A percentile compares a stretch with the other conserved stretches of the same genome.
Evolutionary conservation across 371 early-diverging fungal genomes (phyloP).

Genomic region (Batrachochytrium dendrobatidis): DNA sequence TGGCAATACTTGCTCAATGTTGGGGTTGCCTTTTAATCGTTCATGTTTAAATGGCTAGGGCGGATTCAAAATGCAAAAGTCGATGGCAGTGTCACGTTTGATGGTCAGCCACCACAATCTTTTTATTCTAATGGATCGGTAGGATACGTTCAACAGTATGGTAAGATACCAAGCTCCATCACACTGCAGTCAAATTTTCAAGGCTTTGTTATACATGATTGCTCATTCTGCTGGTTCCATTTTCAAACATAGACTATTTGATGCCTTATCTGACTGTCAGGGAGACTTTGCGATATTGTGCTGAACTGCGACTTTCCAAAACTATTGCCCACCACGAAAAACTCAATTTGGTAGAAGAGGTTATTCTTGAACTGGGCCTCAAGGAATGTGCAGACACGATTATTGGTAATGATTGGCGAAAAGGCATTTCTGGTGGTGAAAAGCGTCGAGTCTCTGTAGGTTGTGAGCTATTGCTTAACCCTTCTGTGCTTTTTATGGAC

Average conservation of each 20-base stretch:
- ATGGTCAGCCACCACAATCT: constrained; percentile 7
- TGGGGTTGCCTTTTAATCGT: background rate
- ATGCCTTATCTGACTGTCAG: constrained; percentile 36
- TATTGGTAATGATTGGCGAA: constrained; percentile 88
- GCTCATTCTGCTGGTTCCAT: too few species aligned
- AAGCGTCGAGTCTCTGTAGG: constrained; percentile 37
- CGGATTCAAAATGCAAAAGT: constrained; percentile 5
- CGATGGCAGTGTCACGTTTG: constrained; percentile 10
- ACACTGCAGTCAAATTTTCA: too few species aligned
- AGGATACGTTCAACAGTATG: constrained; percentile 37
- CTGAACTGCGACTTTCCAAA: constrained; percentile 64
- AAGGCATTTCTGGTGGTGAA: constrained; percentile 49
- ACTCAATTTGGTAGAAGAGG: constrained; percentile 50
- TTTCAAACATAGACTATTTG: constrained; percentile 14
- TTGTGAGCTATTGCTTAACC: constrained; percentile 80
- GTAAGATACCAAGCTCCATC: too few species aligned
- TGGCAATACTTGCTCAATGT: background rate
- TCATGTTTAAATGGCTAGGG: background rate
- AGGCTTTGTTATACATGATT: background rate
- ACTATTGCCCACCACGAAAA: constrained; percentile 45
- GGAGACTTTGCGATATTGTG: constrained; percentile 71
- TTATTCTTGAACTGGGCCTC: constrained; percentile 70
- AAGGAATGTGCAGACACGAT: constrained; percentile 66
- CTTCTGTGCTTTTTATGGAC: constrained; percentile 85
- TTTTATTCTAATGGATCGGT: constrained; percentile 18